Percentiles rank a stretch among this genome's conserved stretches.
Conservation (phyloP, 306 rosid genomes). For the Canavalia ensiformis region DNA sequence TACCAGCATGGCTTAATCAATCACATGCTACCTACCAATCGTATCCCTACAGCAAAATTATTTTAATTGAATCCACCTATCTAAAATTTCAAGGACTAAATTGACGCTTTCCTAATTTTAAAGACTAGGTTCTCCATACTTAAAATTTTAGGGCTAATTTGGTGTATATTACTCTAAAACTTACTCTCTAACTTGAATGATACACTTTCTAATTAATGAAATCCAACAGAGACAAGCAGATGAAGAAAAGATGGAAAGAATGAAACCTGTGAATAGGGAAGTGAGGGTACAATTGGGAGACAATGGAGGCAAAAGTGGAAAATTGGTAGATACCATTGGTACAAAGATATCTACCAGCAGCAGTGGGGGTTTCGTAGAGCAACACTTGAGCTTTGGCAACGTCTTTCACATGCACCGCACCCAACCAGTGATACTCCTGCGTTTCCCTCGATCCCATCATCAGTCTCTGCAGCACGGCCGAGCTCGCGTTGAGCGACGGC, state of each 20-base stretch:
- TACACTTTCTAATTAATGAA: too few relatives aligned
- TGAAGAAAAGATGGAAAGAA: neutral
- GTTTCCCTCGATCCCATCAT: constrained; percentile 75
- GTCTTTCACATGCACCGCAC: constrained; percentile 84
- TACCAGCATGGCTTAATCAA: neutral
- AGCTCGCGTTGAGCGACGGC: constrained; percentile 76
- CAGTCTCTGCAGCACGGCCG: constrained; percentile 72
- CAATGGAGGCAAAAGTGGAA: constrained; percentile 65
- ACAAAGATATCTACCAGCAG: constrained; percentile 89
- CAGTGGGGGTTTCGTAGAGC: constrained; percentile 68
- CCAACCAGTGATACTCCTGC: constrained; percentile 90
- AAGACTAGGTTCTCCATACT: too few relatives aligned
- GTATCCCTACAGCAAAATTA: neutral
- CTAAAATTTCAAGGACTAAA: neutral
- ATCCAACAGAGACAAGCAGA: too few relatives aligned
- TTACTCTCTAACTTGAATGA: too few relatives aligned
- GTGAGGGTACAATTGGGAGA: constrained; percentile 68
- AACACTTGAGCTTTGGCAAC: constrained; percentile 64
- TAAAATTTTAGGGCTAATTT: too few relatives aligned
- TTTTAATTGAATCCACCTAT: neutral
- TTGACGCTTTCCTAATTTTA: too few relatives aligned
- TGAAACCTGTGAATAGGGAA: constrained; percentile 87
- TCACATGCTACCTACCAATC: neutral
- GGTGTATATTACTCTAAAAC: too few relatives aligned
- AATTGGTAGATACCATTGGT: constrained; percentile 82